phyloP scores from a whole-genome alignment of 768 basidiomycete genomes.

The Mrakia blollopis region DNA sequence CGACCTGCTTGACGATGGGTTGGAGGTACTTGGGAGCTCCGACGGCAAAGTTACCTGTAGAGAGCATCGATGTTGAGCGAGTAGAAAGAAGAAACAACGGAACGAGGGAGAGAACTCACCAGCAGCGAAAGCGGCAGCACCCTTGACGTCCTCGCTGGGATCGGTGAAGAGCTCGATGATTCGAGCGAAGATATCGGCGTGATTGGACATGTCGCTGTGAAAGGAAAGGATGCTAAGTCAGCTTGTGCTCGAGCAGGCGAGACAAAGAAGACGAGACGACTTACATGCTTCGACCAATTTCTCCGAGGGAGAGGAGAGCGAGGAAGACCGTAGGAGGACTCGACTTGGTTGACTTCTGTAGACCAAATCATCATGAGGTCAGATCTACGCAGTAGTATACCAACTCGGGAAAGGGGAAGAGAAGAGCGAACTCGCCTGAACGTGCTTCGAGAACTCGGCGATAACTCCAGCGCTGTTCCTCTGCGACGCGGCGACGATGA shows the following conservation, averaged over 20 bases:
- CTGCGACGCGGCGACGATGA: conserved; percentile 67
- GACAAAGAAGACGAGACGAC: conserved; percentile 37
- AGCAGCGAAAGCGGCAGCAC: conserved; percentile 90
- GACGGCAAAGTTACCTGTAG: conserved; percentile 86
- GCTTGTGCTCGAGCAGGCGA: background rate
- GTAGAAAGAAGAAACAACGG: background rate
- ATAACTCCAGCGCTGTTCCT: conserved; percentile 75
- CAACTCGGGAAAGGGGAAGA: background rate
- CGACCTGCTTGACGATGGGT: conserved; percentile 64
- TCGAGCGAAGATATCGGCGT: conserved; percentile 48
- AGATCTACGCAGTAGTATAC: background rate
- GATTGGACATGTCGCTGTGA: conserved; percentile 77
- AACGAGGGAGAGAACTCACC: conserved; percentile 49
- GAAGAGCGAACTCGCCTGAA: conserved; percentile 57
- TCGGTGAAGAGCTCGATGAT: conserved; percentile 64
- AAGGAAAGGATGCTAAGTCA: background rate
- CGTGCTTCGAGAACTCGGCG: conserved; percentile 71
- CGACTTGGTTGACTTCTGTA: conserved; percentile 37
- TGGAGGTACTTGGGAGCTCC: conserved; percentile 87
- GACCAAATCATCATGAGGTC: conserved; percentile 13
- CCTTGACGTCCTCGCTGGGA: conserved; percentile 70
- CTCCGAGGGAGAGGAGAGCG: conserved; percentile 82
- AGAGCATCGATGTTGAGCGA: background rate
- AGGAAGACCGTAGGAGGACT: conserved; percentile 68
- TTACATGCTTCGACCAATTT: conserved; percentile 85